A percentile compares a stretch with the other conserved stretches of the same genome.
Conservation (phyloP, 2,329 filamentous ascomycete species). For the Colletotrichum gigasporum region DNA sequence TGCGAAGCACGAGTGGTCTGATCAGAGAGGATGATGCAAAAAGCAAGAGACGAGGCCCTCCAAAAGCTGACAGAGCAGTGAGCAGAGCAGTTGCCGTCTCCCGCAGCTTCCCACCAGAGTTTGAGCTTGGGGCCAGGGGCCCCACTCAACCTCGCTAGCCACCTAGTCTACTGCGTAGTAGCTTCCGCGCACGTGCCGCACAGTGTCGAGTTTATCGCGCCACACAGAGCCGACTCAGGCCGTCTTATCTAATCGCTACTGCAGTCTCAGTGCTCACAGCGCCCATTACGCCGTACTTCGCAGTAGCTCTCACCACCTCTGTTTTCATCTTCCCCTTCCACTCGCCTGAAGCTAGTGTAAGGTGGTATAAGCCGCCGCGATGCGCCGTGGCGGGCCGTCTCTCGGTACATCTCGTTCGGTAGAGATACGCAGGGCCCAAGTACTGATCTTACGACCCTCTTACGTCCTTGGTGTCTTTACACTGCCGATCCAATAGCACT, state of each 20-base stretch:
- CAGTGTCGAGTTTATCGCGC: conserved; percentile 5
- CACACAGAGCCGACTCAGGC: not conserved
- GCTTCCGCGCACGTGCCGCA: conserved; percentile 12
- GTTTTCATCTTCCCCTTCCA: not conserved
- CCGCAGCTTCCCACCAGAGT: conserved; percentile 5
- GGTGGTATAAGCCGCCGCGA: conserved; percentile 7
- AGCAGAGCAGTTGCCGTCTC: not conserved
- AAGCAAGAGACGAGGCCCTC: not conserved
- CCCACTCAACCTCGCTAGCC: not conserved
- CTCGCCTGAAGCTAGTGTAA: conserved; percentile 23
- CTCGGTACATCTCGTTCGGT: not conserved
- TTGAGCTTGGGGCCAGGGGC: conserved; percentile 18
- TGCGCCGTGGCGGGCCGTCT: conserved; percentile 11
- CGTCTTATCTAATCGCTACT: conserved; percentile 13
- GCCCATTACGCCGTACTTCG: not conserved
- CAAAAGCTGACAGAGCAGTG: not conserved
- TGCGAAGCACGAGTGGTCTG: conserved; percentile 13
- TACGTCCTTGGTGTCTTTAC: too few relatives aligned
- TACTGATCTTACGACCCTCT: too few relatives aligned
- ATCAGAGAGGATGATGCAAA: conserved; percentile 1
- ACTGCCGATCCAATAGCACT: too few relatives aligned
- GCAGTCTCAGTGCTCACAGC: not conserved
- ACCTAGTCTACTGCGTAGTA: too few relatives aligned
- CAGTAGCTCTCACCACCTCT: not conserved
- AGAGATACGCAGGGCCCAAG: not conserved